Base-by-base conservation (phyloP, 169 alveolate genomes). In the Cryptosporidium tyzzeri region DNA sequence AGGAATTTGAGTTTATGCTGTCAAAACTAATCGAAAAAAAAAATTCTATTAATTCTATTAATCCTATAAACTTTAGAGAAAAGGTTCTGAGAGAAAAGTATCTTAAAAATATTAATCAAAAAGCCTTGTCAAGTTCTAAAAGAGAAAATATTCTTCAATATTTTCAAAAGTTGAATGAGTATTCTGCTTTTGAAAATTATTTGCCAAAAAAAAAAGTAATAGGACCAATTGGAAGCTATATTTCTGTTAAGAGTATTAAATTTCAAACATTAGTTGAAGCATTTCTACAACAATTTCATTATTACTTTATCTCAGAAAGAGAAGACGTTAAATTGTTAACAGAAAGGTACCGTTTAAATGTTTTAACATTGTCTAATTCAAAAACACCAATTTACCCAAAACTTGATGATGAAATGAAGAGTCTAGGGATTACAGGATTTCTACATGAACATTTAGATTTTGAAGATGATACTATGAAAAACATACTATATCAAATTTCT, bases 221-320 rank as follows among this genome's bases (percentile, higher is more conserved):
- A 4, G 89, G 89, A 0, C 89, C 89, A 26, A 80, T 80, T 7
- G 89, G 89, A 31, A 80, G 89, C 33, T 80, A 35, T 44, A 80
- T 80, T 45, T 61, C 53, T 0, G 31, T 80, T 26, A 62, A 80
- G 55, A 45, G 62, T 37, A 12, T 37, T 8, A 37, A 23, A 41
- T 21, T 80, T 18, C 89, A 80, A 12, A 7, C 31, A 48, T 23
- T 65, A 45, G 89, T 80, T 41, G 89, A 80, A 33, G 16, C 58
- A 16, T 80, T 80, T 48, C 31, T 80, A 3, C 89, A 80, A 21
- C 89, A 80, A 35, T 80, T 80, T 26, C 89, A 80, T 37, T 80
- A 80, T 48, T 80, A 80, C 35, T 80, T 80, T 80, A 45, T 80
- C 7, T 35, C 89, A 12, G 89, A 80, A 65, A 80, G 68, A 62